Percentiles rank a stretch among this genome's conserved stretches.
phyloP scores from a whole-genome alignment of 225 moss, liverwort and hornwort species.

The Neckera pumila region DNA sequence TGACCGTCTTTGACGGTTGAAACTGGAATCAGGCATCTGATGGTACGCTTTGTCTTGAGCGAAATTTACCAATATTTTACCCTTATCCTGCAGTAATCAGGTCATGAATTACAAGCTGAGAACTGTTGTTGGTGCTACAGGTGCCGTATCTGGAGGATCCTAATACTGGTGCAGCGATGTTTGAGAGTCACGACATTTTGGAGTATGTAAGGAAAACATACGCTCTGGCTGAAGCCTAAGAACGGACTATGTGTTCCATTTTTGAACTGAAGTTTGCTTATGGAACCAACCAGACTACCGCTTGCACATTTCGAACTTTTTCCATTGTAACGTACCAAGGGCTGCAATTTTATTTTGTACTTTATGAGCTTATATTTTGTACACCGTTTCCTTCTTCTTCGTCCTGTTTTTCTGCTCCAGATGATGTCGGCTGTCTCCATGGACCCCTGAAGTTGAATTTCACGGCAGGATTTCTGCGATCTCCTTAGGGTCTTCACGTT shows the following conservation, averaged over 20 bases:
- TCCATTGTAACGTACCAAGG: slow-evolving; percentile 14
- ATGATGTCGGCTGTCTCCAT: background rate
- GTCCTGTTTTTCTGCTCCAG: background rate
- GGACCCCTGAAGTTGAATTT: background rate
- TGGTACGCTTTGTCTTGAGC: background rate
- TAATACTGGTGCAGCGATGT: slow-evolving; percentile 82
- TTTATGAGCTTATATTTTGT: background rate
- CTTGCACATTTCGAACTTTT: background rate
- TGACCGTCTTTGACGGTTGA: background rate
- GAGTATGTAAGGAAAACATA: slow-evolving; percentile 74
- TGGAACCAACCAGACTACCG: background rate
- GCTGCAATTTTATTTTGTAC: background rate
- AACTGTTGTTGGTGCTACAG: slow-evolving; percentile 15
- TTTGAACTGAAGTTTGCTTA: background rate
- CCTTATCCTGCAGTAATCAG: background rate
- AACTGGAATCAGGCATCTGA: background rate
- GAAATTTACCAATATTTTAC: background rate
- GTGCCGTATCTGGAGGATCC: slow-evolving; percentile 97
- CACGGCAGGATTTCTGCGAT: background rate
- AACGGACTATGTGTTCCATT: background rate
- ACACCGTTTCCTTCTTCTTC: background rate
- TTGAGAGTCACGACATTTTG: slow-evolving; percentile 86
- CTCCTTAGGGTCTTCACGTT: background rate
- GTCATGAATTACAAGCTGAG: background rate
- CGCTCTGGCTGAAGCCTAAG: slow-evolving; percentile 33